Evolutionary conservation across 305 asterid species (phyloP).

Genomic region (Fraxinus nigra): DNA sequence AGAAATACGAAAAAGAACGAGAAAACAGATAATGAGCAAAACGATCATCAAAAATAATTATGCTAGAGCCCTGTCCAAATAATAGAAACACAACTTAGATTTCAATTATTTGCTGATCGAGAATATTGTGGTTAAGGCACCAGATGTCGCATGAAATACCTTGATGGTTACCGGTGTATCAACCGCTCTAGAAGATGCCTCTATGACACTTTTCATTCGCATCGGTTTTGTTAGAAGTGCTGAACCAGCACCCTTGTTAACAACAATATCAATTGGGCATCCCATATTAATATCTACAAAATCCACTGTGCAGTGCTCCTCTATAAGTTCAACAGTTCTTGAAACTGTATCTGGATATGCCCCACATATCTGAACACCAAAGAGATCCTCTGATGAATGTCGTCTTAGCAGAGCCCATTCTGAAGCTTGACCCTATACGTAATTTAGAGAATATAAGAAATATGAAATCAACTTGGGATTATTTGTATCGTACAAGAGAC

Average conservation of each 20-base stretch:
- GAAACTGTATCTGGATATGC: slow-evolving; percentile 92
- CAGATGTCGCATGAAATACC: slow-evolving; percentile 34
- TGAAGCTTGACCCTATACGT: slow-evolving; percentile 83
- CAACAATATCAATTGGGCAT: slow-evolving; percentile 89
- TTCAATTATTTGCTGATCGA: background rate
- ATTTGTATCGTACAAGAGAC: background rate
- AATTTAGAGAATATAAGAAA: slow-evolving; percentile 18
- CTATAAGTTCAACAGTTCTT: slow-evolving; percentile 84
- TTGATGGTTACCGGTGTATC: slow-evolving; percentile 71
- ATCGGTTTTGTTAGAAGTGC: slow-evolving; percentile 78
- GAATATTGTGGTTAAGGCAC: background rate
- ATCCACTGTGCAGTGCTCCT: slow-evolving; percentile 79
- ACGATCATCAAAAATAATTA: background rate
- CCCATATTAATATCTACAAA: slow-evolving; percentile 96
- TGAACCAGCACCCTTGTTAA: slow-evolving; percentile 91
- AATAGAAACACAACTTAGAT: background rate
- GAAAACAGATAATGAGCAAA: background rate
- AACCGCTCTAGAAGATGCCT: slow-evolving; percentile 67
- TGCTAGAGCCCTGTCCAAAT: background rate
- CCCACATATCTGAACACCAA: slow-evolving; percentile 96
- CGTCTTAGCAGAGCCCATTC: slow-evolving; percentile 98
- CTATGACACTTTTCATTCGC: slow-evolving; percentile 80
- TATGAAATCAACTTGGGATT: slow-evolving; percentile 1
- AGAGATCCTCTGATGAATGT: slow-evolving; percentile 77
- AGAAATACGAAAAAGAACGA: background rate